Conservation (phyloP, 768 basidiomycete species). For the Suillus tomentosus region DNA sequence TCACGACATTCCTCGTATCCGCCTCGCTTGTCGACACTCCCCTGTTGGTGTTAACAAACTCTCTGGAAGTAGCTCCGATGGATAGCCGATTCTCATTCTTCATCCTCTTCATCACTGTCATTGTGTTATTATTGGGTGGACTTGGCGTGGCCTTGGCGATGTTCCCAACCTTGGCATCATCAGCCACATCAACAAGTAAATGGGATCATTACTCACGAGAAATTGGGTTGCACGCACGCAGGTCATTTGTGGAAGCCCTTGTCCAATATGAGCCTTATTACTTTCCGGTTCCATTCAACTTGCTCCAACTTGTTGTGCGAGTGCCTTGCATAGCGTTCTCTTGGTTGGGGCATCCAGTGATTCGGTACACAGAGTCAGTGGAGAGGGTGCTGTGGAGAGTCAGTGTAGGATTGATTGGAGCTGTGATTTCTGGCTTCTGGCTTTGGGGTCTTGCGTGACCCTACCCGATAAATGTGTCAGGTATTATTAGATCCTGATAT, state of each 20-base stretch:
- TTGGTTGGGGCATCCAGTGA: conserved; percentile 23
- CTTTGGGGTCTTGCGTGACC: conserved; percentile 24
- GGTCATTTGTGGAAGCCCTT: conserved; percentile 39
- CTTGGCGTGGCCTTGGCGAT: conserved; percentile 36
- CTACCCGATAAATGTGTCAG: no score
- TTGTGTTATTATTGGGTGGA: conserved; percentile 37
- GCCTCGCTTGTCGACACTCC: conserved; percentile 47
- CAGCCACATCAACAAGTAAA: conserved; percentile 10
- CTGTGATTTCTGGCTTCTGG: conserved; percentile 31
- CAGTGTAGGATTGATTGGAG: conserved; percentile 40
- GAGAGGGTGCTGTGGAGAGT: conserved; percentile 45
- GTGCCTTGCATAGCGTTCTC: conserved; percentile 10
- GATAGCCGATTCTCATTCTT: conserved; percentile 49
- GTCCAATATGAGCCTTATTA: conserved; percentile 38
- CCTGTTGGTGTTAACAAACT: conserved; percentile 11
- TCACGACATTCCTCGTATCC: conserved; percentile 48
- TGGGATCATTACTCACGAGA: conserved; percentile 54
- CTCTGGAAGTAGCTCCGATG: conserved; percentile 42
- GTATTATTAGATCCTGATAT: not conserved
- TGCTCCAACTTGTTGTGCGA: conserved; percentile 30
- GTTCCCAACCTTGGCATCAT: conserved; percentile 17
- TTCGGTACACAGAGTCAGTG: conserved; percentile 14
- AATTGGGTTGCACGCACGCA: conserved; percentile 48
- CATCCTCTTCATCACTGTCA: conserved; percentile 35
- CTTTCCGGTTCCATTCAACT: conserved; percentile 57